Evolutionary conservation across 345 rosid species (phyloP), one percentile per base, ranked within the genome.

Genomic region (Corchorus capsularis): DNA sequence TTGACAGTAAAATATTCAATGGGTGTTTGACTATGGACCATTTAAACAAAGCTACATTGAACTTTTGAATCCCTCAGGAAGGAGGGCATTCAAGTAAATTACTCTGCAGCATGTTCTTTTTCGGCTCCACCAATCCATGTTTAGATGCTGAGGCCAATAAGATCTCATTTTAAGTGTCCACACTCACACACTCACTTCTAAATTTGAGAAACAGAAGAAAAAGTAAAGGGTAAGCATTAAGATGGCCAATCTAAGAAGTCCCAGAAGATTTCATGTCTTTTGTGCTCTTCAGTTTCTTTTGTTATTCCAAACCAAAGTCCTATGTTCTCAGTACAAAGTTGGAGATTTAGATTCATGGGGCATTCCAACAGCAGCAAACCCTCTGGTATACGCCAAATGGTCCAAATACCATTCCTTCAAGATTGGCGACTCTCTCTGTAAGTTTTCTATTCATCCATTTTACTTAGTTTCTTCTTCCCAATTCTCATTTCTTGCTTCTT

Each of bases 331-430:
- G 37, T 83, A 77, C 89, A 92, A 89, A 75, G 94, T 92, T 62
- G 99, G 99, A 68, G 90, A 90, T 84, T 78, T 95, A 80, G 86
- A 92, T 84, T 84, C 96, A 12, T 95, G 99, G 98, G 96, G 94
- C 1, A 78, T 93, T 71, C 99, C 98, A 73, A n/a, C 84, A 66
- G 80, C 88, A 19, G 69, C 90, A 50, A 85, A 92, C 65, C 87
- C 87, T 5, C 83, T 75, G 54, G 92, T 90, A 76, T 96, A 96
- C 80, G 69, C 84, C 76, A 81, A 84, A 69, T 96, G 98, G 98
- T 77, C 99, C 76, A 89, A 91, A 72, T 79, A 79, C 64, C 90
- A 92, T 79, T 61, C 79, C 73, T 76, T 91, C 81, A 84, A 73
- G 80, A 83, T 91, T 83, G 97, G 98, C 72, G 98, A 96, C 83